Evolutionary conservation across 345 rosid species (phyloP), one percentile per base, ranked within the genome.

Genomic region (Sapria himalayana): DNA sequence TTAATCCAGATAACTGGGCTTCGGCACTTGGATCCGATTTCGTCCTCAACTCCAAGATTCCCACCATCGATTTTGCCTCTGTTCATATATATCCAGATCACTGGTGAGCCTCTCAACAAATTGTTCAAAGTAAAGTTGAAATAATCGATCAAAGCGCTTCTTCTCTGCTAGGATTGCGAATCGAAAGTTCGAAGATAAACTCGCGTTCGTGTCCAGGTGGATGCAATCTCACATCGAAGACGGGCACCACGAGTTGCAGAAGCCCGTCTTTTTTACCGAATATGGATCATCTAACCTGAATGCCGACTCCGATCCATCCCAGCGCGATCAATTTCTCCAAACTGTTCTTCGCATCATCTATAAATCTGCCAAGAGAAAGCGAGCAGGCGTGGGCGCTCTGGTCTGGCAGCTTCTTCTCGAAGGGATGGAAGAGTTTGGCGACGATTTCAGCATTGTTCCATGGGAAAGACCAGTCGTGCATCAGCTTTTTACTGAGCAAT

Each of bases 81-180:
- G 94, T 71, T 64, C 97, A 86, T 60, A 69, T 76, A 65, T 86
- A 86, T 57, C 85, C 97, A 1, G 97, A 86, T 49, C 94, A 78
- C 50, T 86, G 94, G 94, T 81, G 61, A 64, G 72, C 42, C 15
- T 32, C 7, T 5, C 12, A 16, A 9, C 22, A 21, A 23, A n/a
- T 33, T 2, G 15, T 18, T 19, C 2, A 35, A 12, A 33, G 43
- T 39, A 14, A 33, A 22, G 39, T 38, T 35, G 16, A 23, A 16
- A 34, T 18, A 10, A 37, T 18, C 21, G 25, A 43, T 2, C 17
- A 15, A 19, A 29, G 18, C 29, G 7, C 19, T 35, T 38, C 5
- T 12, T 36, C 41, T 57, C 52, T 62, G 45, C 35, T 51, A 78
- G 94, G 97, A 62, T 78, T 55, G 77, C 65, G 20, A 59, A 68